phyloP scores from a whole-genome alignment of 1,284 basidiomycete genomes.

The Phenoliferia sp. region DNA sequence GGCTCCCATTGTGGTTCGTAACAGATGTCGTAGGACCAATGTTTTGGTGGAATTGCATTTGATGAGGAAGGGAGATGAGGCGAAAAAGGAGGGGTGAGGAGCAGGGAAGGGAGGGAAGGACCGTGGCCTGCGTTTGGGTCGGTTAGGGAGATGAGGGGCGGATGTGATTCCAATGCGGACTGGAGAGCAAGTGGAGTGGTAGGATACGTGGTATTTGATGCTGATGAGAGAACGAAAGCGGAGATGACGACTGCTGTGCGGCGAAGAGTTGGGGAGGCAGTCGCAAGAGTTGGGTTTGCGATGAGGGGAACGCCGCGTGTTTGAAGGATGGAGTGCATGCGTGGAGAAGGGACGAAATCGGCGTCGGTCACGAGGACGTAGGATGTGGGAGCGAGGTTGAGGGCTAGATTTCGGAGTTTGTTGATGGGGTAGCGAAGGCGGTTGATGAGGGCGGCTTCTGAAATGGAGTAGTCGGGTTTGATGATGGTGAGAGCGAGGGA shows the following conservation, averaged over 20 bases:
- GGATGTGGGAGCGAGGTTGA: neutral
- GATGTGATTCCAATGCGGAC: neutral
- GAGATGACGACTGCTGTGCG: constrained; percentile 18
- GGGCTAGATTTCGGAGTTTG: constrained; percentile 20
- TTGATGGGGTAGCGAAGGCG: constrained; percentile 29
- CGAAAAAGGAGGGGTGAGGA: neutral
- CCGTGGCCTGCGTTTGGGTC: constrained; percentile 26
- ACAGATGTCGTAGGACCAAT: constrained; percentile 10
- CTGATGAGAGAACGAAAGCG: constrained; percentile 8
- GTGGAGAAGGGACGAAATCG: constrained; percentile 22
- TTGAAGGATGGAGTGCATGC: constrained; percentile 14
- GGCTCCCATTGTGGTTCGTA: constrained; percentile 30
- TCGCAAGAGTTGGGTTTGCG: neutral
- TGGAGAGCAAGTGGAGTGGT: constrained; percentile 1
- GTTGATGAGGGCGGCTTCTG: constrained; percentile 3
- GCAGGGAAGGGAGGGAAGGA: constrained; percentile 18
- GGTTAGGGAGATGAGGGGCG: constrained; percentile 11
- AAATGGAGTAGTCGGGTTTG: constrained; percentile 13
- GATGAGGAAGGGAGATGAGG: too few species aligned
- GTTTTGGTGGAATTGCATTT: neutral
- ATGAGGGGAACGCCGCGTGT: constrained; percentile 9
- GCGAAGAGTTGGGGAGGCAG: constrained; percentile 13
- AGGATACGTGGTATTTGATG: neutral
- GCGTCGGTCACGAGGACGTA: constrained; percentile 20
- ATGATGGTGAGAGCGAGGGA: constrained; percentile 10